phyloP scores from a whole-genome alignment of 768 basidiomycete genomes.

The Mycena maculata region DNA sequence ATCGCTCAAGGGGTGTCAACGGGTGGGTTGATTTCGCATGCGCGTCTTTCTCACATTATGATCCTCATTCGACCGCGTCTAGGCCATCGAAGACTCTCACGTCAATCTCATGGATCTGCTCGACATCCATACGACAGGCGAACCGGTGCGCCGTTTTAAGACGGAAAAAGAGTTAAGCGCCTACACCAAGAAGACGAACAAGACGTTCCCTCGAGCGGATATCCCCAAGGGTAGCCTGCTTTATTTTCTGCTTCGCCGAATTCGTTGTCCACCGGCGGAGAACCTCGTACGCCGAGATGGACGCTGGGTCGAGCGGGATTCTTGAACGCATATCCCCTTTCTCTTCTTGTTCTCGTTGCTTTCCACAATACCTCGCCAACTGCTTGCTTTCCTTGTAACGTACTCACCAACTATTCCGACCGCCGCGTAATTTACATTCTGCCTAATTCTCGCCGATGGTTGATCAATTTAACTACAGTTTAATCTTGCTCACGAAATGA shows the following conservation, averaged over 20 bases:
- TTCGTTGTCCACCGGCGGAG: not conserved
- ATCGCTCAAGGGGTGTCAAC: slow-evolving; percentile 39
- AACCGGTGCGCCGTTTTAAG: slow-evolving; percentile 34
- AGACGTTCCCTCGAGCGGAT: slow-evolving; percentile 47
- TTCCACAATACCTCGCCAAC: too few relatives aligned
- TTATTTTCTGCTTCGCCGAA: not conserved
- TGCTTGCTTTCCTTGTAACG: too few relatives aligned
- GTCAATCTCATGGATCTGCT: slow-evolving; percentile 56
- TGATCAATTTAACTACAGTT: too few relatives aligned
- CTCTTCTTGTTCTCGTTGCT: too few relatives aligned
- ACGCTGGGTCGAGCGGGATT: not conserved
- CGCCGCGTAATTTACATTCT: too few relatives aligned
- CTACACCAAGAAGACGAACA: slow-evolving; percentile 43
- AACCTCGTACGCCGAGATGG: not conserved
- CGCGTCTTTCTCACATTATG: not conserved
- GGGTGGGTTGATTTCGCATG: slow-evolving; percentile 33
- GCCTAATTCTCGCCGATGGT: too few relatives aligned
- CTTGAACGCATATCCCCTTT: too few relatives aligned
- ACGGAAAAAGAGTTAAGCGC: slow-evolving; percentile 43
- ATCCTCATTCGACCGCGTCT: not conserved
- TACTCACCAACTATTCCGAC: too few relatives aligned
- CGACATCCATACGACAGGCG: slow-evolving; percentile 33
- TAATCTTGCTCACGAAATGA: too few relatives aligned
- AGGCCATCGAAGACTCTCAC: slow-evolving; percentile 45
- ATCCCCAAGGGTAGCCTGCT: slow-evolving; percentile 8